phyloP scores from a whole-genome alignment of 768 basidiomycete species.

The Calocera cornea region DNA sequence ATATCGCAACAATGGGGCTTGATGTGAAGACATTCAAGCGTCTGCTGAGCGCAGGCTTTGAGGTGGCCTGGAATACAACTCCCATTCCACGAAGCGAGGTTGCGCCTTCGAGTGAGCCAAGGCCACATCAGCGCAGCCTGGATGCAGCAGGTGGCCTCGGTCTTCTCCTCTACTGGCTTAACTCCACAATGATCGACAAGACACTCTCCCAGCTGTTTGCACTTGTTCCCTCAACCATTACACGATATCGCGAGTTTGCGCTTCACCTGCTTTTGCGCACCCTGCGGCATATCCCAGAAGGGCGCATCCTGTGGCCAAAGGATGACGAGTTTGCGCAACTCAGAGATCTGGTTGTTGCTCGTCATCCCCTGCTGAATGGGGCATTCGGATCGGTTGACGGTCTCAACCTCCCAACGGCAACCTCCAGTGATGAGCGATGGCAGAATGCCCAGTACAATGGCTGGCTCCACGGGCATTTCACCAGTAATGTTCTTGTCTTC shows the following conservation, averaged over 20 bases:
- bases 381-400: constrained; percentile 36
- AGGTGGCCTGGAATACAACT: constrained; percentile 25
- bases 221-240: constrained; percentile 27
- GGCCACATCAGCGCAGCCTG: constrained; percentile 22
- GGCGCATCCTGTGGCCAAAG: constrained; percentile 22
- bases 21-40: constrained; percentile 26
- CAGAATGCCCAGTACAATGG: constrained; percentile 38
- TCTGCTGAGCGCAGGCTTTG: too few relatives aligned
- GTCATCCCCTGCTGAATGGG: constrained; percentile 25
- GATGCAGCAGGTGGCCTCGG: constrained; percentile 29
- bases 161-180: too few relatives aligned
- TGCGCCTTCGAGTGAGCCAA: constrained; percentile 15
- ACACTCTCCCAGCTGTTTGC: constrained; percentile 33
- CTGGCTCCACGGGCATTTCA: constrained; percentile 31
- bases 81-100: constrained; percentile 26
- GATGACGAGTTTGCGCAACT: background rate
- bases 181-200: constrained; percentile 30
- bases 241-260: constrained; percentile 27
- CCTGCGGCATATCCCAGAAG: constrained; percentile 23
- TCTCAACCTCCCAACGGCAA: constrained; percentile 27
- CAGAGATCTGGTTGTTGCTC: constrained; percentile 16
- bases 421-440: constrained; percentile 28
- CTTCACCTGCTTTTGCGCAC: constrained; percentile 23
- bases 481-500: constrained; percentile 31
- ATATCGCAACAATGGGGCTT: constrained; percentile 19